Base-by-base conservation (phyloP, 768 basidiomycete genomes). In the Boletus subparvulus region DNA sequence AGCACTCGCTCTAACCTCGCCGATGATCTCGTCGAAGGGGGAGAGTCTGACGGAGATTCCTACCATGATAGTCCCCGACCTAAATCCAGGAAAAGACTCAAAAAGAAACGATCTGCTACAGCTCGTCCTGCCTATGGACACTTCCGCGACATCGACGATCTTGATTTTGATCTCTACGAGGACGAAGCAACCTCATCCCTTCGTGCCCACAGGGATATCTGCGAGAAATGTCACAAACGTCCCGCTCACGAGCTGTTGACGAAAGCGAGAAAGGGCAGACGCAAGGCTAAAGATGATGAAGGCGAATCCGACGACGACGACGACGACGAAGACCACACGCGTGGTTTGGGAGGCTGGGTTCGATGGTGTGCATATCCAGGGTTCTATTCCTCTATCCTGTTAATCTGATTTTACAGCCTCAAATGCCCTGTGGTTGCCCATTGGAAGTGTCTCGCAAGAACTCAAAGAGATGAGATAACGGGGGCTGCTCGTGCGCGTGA, bases 401-500 rank as follows among this genome's bases (percentile, higher is more conserved):
- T 68, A 10, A 69, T 35, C 10, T 41, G 3, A 24, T 48, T 65
- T 47, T 28, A 24, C 54, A 92, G 90, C 67, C 77, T 91, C 41
- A 87, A 84, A 68, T 94, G 92, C 58, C 87, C 89, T 14, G 83
- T 92, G 43, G 78, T 80, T 21, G 83, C 82, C 39, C 92, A 94
- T 67, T 93, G 88, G 89, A 79, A 72, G 37, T 94, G 91, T 67
- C 75, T 94, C 28, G 80, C 86, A 14, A 69, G 66, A 45, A 77
- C 77, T 19, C 86, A 90, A 66, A 82, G 83, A 37, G 86, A 88
- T 36, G 88, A 92, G 59, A 87, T 94, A 32, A 73, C 85, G 36
- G 84, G 80, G 63, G 88, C 88, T 55, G 82, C 82, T 19, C 78
- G 77, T 42, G 78, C 80, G 42, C 77, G 75, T 54, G 86, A 88